phyloP scores from a whole-genome alignment of 2,329 filamentous ascomycete genomes.

The Aspergillus glaucus region DNA sequence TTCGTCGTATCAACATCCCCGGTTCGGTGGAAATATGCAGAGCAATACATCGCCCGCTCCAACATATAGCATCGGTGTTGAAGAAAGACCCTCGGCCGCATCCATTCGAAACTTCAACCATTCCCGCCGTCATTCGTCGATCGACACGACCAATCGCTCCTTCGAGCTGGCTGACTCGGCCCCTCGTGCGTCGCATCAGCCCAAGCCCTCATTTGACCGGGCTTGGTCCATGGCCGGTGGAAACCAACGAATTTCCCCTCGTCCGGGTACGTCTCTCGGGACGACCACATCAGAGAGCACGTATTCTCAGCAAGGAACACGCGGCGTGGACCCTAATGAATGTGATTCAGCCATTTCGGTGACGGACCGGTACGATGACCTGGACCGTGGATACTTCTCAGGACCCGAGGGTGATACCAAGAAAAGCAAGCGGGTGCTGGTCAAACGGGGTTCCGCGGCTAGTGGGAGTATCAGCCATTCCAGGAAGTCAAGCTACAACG shows the following conservation, averaged over 20 bases:
- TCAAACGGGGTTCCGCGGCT: conserved; percentile 55
- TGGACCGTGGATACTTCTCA: conserved; percentile 90
- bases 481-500: conserved; percentile 68
- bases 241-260: conserved; percentile 24
- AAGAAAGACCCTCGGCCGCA: conserved; percentile 64
- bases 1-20: conserved; percentile 21
- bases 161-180: conserved; percentile 22
- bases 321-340: conserved; percentile 18
- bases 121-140: conserved; percentile 79
- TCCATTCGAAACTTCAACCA: conserved; percentile 78
- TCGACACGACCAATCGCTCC: conserved; percentile 55
- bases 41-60: conserved; percentile 38
- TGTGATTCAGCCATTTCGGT: conserved; percentile 27
- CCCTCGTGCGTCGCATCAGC: conserved; percentile 41
- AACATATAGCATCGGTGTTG: conserved; percentile 35
- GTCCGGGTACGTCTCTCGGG: conserved; percentile 29
- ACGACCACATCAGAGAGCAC: conserved; percentile 14
- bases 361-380: conserved; percentile 45
- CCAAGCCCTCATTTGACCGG: conserved; percentile 54
- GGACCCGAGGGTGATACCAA: conserved; percentile 75
- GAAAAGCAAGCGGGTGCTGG: conserved; percentile 66
- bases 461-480: conserved; percentile 49
- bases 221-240: conserved; percentile 50
- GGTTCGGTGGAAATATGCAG: conserved; percentile 21
- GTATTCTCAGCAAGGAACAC: conserved; percentile 13